These are phyloP conservation scores for Bertia moriformis DNA, from an alignment of 2,329 filamentous ascomycete species.

Conservation along the genomic window DNA sequence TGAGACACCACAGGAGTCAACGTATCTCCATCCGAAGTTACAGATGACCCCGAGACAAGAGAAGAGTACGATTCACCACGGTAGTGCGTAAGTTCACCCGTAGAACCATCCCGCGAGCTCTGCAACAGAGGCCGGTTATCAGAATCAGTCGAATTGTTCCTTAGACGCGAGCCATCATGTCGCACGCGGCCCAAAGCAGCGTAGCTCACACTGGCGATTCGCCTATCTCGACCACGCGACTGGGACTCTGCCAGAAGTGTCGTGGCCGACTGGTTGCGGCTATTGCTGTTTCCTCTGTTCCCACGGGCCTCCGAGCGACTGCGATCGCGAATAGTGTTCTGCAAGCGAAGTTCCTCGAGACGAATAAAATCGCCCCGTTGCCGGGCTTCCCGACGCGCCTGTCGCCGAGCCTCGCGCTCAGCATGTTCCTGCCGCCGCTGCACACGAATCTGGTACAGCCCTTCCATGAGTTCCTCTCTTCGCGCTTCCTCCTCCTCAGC, in stretches of 20 bases:
- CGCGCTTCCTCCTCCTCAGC: background rate
- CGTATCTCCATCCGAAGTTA: background rate
- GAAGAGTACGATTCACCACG: background rate
- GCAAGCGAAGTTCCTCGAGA: background rate
- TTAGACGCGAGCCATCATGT: conserved; percentile 29
- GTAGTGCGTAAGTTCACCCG: background rate
- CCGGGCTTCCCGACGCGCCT: background rate
- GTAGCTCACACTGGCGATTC: conserved; percentile 29
- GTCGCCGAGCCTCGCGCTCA: background rate
- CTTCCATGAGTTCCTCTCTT: background rate
- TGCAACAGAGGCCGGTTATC: conserved; percentile 26
- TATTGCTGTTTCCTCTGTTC: background rate
- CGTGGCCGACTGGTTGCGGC: background rate
- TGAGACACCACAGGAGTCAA: background rate
- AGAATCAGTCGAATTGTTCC: conserved; percentile 26
- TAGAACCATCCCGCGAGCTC: background rate
- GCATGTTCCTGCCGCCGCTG: background rate
- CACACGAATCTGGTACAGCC: background rate
- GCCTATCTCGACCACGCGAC: conserved; percentile 22
- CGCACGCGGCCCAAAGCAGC: conserved; percentile 28
- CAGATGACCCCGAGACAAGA: background rate
- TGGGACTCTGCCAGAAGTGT: conserved; percentile 24
- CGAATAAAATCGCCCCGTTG: background rate
- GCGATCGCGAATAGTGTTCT: no score
- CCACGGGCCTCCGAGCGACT: no score